Evolutionary conservation across 2,329 filamentous ascomycete genomes (phyloP), one percentile per base, ranked within the genome.

Genomic region (Penicillium sp.): DNA sequence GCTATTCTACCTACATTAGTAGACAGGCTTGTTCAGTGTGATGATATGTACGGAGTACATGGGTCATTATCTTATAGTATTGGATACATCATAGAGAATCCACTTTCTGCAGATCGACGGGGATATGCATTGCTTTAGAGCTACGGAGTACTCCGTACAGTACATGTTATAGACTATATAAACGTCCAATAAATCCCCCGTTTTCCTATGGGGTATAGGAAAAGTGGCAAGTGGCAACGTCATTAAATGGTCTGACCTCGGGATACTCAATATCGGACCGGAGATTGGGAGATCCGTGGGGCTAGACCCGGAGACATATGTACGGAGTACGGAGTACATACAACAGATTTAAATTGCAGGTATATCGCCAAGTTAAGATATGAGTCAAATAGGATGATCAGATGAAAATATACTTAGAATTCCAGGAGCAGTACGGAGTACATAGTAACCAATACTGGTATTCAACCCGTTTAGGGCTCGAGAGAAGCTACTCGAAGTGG

Each of bases 41-140:
- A 33, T 33, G 31, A 6, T 33, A 27, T 27, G 27, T 27, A 27
- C 25, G 25, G 25, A 27, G 25, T 12, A 31, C 29, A 6, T 33
- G 13, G 19, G 31, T 5, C 19, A n/a, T 27, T 17, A 25, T 4
- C 15, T 15, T 23, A 23, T 17, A 19, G 19, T 23, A 48, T 48
- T 19, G 29, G 19, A 47, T 33, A 35, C 44, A 23, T 48, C 47
- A 36, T 19, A 41, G 19, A 29, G 27, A 33, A 38, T 23, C 53
- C 53, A 56, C 48, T 52, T 31, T 51, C 21, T 23, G 36, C 19
- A 10, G 53, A 56, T 56, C 53, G 48, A 35, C 12, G 25, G 36
- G 31, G 38, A 51, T 36, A 55, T 52, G 53, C 53, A 55, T n/a
- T 36, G 21, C n/a, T 29, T 19, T 45, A 21, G 17, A 25, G 17